phyloP scores from a whole-genome alignment of 176 grass and related monocot genomes.

The Bromus sterilis region DNA sequence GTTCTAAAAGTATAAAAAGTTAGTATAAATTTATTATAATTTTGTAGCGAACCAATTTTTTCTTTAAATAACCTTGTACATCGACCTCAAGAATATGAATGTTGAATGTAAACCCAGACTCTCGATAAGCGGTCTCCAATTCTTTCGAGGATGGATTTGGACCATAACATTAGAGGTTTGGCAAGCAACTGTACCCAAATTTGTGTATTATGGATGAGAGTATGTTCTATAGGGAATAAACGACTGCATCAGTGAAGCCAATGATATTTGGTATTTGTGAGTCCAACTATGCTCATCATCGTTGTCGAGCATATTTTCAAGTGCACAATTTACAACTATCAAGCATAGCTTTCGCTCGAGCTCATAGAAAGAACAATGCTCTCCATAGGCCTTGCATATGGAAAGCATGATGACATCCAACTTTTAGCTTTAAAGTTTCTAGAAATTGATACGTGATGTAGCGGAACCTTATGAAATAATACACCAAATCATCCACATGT shows the following conservation, averaged over 20 bases:
- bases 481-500: constrained; percentile 29
- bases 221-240: no score
- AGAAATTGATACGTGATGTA: constrained; percentile 37
- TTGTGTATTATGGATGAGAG: no score
- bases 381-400: constrained; percentile 31
- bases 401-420: constrained; percentile 24
- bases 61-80: no score
- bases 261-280: constrained; percentile 19
- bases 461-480: constrained; percentile 40
- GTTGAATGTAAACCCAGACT: no score
- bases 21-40: no score
- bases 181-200: no score
- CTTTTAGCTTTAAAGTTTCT: constrained; percentile 30
- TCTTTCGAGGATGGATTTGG: no score
- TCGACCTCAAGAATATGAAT: no score
- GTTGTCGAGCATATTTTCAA: constrained; percentile 12
- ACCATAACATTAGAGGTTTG: no score
- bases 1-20: no score
- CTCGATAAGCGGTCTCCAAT: no score
- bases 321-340: constrained; percentile 29
- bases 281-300: constrained; percentile 25
- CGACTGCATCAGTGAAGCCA: constrained; percentile 26
- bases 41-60: no score
- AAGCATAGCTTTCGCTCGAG: constrained; percentile 32
- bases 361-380: constrained; percentile 38